phyloP scores from a whole-genome alignment of 306 rosid species.

The Vachellia pachyceras region DNA sequence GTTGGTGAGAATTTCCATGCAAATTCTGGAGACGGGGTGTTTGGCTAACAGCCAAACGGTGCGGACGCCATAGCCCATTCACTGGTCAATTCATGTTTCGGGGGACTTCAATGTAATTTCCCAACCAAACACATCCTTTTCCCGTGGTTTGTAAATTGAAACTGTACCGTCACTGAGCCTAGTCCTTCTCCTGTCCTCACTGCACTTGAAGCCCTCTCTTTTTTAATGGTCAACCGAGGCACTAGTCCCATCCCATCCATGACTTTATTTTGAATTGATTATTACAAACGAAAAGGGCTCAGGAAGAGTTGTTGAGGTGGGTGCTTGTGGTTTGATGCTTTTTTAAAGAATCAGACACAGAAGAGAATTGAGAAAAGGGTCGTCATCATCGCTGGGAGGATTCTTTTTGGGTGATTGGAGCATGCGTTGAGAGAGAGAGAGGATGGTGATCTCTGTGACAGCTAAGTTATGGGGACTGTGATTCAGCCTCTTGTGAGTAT shows the following conservation, averaged over 20 bases:
- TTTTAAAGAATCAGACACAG: background rate
- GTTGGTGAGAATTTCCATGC: no score
- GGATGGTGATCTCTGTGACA: slow-evolving; percentile 37
- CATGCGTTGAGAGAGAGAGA: slow-evolving; percentile 40
- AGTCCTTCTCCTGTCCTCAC: background rate
- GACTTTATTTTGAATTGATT: background rate
- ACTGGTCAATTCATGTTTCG: slow-evolving; percentile 54
- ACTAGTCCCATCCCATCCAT: background rate
- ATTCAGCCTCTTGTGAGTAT: slow-evolving; percentile 34
- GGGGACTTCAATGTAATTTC: slow-evolving; percentile 39
- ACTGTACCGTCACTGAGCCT: slow-evolving; percentile 23
- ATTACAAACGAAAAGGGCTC: background rate
- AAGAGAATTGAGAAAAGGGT: background rate
- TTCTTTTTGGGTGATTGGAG: slow-evolving; percentile 28
- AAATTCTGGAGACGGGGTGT: background rate
- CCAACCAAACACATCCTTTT: slow-evolving; percentile 26
- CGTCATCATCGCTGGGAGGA: slow-evolving; percentile 1
- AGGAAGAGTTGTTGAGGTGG: background rate
- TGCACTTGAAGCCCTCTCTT: background rate
- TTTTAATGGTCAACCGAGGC: slow-evolving; percentile 14
- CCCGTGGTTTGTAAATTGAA: slow-evolving; percentile 10
- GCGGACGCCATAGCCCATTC: slow-evolving; percentile 8
- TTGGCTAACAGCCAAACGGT: background rate
- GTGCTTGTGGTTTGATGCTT: background rate
- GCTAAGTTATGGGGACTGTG: slow-evolving; percentile 53